These are phyloP conservation scores for Aegilops bicornis DNA, from an alignment of 176 grass and related monocot genomes.

Conservation along the genomic window DNA sequence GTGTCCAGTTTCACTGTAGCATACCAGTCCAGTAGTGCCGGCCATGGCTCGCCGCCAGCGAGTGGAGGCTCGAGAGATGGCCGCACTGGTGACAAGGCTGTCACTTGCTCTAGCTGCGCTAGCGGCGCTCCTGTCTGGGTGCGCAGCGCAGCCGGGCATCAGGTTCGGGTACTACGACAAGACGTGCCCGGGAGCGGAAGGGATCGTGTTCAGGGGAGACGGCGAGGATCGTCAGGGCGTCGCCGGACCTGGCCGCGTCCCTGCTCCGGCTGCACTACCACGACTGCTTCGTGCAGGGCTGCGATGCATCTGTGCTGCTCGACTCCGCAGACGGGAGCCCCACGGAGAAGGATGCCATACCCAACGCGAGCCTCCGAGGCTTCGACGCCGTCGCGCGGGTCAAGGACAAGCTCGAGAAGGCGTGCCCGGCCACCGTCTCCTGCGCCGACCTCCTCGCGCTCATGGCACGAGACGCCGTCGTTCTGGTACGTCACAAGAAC, in stretches of 20 bases:
- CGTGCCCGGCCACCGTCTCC: constrained; percentile 66
- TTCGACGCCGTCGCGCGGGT: constrained; percentile 37
- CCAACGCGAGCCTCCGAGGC: constrained; percentile 32
- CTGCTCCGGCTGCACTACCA: constrained; percentile 56
- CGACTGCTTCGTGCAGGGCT: constrained; percentile 50
- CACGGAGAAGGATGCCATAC: constrained; percentile 48
- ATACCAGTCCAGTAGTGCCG: background rate
- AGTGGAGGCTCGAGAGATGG: background rate
- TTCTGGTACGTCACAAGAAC: background rate
- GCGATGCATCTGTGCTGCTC: constrained; percentile 41
- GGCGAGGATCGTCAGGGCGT: constrained; percentile 30
- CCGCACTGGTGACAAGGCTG: background rate
- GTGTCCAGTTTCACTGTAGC: background rate
- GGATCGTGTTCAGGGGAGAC: constrained; percentile 50
- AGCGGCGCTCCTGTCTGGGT: background rate
- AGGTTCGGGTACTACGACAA: constrained; percentile 51
- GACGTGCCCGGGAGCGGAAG: constrained; percentile 60
- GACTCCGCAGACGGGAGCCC: constrained; percentile 27
- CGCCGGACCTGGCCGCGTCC: constrained; percentile 41
- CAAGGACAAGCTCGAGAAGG: constrained; percentile 54
- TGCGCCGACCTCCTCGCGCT: constrained; percentile 70
- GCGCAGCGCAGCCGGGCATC: constrained; percentile 10
- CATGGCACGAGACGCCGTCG: constrained; percentile 16
- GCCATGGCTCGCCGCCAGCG: background rate
- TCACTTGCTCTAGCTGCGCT: background rate